Conservation (phyloP, 2,329 filamentous ascomycete genomes). For the Bipolaris oryzae region DNA sequence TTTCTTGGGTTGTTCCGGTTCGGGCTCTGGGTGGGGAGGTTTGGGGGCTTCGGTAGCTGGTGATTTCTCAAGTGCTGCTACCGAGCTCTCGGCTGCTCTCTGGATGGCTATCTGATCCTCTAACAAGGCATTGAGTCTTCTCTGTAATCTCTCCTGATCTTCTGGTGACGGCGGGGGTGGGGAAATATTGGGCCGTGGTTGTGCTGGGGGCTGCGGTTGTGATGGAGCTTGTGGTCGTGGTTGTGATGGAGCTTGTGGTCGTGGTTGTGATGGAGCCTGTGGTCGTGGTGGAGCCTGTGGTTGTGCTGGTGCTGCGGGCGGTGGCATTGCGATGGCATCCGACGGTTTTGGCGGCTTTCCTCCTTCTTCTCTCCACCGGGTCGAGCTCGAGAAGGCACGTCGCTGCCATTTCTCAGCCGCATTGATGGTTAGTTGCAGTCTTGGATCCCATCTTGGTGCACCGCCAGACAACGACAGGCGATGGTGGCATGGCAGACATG, state of each 20-base stretch:
- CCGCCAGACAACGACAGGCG: slow-evolving; percentile 29
- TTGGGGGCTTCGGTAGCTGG: slow-evolving; percentile 9
- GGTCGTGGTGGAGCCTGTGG: slow-evolving; percentile 15
- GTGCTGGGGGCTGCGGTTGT: slow-evolving; percentile 14
- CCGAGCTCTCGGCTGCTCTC: slow-evolving; percentile 10
- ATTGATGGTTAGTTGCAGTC: slow-evolving; percentile 10
- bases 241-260: slow-evolving; percentile 11
- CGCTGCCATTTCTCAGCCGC: slow-evolving; percentile 8
- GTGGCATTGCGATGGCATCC: slow-evolving; percentile 29
- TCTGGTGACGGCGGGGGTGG: slow-evolving; percentile 21
- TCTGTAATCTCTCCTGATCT: slow-evolving; percentile 23
- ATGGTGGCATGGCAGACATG: slow-evolving; percentile 41
- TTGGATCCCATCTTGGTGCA: slow-evolving; percentile 11
- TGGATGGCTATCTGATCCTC: slow-evolving; percentile 18
- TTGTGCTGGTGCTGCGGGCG: slow-evolving; percentile 23
- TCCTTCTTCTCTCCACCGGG: slow-evolving; percentile 28
- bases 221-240: slow-evolving; percentile 13
- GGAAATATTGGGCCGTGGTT: slow-evolving; percentile 11
- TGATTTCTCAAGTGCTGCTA: slow-evolving; percentile 5
- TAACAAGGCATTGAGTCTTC: slow-evolving; percentile 19
- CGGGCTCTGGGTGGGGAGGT: slow-evolving; percentile 13
- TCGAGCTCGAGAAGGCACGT: slow-evolving; percentile 29
- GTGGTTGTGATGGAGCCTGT: slow-evolving; percentile 11
- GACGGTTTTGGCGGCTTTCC: slow-evolving; percentile 22
- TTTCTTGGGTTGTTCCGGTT: slow-evolving; percentile 7